Base-by-base conservation (phyloP, 805 yeast species). In the Yarrowia alimentaria region DNA sequence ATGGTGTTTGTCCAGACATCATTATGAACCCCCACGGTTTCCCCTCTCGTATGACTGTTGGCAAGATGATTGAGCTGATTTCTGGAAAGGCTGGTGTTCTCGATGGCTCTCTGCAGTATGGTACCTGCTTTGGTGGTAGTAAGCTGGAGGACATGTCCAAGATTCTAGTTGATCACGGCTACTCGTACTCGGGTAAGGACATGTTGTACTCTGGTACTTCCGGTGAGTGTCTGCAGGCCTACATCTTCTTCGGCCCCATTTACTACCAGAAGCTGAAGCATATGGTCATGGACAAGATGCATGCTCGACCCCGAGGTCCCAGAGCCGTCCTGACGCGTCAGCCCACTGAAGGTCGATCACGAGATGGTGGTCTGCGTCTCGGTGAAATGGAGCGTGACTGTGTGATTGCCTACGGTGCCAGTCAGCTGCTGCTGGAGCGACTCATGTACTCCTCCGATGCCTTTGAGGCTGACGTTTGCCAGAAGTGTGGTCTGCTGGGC, bases 301-400 rank as follows among this genome's bases (percentile, higher is more conserved):
- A 93, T 64, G 99, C 99, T 1, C 85, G 99, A 76, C 97, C 99
- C 2, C 81, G 99, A 67, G 99, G 99, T 48, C 99, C 99, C 52
- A 80, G 98, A 60, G 99, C 99, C 0, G 98, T 93, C 10, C 75
- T 93, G 54, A 93, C 99, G 8, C 81, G 99, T 69, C 99, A 93
- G 70, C 99, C 98, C 13, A 91, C 98, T 0, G 99, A 93, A 69
- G 99, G 99, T 77, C 80, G 99, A 69, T 88, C 97, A 2, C 80
- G 99, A 69, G 99, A 93, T 69, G 99, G 99, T 79, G 99, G 99
- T 65, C 77, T 93, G 66, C 83, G 99, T 74, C 77, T 93, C 67
- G 99, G 99, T 62, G 99, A 93, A 72, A 93, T 93, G 99, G 99
- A 93, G 68, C 85, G 99, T 70, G 99, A 93, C 74, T 93, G 99